Evolutionary conservation across 2,329 filamentous ascomycete species (phyloP).

Genomic region (Sporothrix humicola): DNA sequence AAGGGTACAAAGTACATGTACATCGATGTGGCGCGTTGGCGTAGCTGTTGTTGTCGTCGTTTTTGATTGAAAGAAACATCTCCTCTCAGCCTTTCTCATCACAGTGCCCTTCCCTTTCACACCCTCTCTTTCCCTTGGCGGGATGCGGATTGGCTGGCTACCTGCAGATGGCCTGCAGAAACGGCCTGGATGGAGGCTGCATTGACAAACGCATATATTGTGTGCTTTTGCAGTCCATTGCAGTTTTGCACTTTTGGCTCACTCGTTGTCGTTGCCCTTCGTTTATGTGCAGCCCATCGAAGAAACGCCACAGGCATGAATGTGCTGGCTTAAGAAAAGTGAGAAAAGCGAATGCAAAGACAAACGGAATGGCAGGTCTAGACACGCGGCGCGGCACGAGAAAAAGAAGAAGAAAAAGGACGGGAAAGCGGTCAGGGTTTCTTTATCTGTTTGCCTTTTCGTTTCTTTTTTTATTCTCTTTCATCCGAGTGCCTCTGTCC

Average conservation of each 20-base stretch:
- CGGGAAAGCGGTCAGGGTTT: background rate
- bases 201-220: slow-evolving; percentile 1
- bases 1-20: background rate
- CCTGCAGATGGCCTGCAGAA: slow-evolving; percentile 24
- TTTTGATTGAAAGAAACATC: background rate
- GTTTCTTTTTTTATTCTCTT: background rate
- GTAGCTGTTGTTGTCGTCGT: background rate
- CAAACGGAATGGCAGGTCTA: background rate
- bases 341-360: background rate
- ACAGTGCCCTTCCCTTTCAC: background rate
- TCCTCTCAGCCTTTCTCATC: background rate
- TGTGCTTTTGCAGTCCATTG: background rate
- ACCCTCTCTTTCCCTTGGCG: background rate
- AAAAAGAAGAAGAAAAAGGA: background rate
- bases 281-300: background rate
- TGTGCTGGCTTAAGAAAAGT: background rate
- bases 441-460: background rate
- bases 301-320: background rate
- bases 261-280: too few relatives aligned
- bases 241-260: background rate
- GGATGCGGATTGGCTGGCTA: slow-evolving; percentile 14
- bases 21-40: background rate
- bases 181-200: slow-evolving; percentile 22
- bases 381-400: background rate
- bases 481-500: background rate